Conservation (phyloP, 1,139 yeast species). For the Yamadazyma friedrichii region DNA sequence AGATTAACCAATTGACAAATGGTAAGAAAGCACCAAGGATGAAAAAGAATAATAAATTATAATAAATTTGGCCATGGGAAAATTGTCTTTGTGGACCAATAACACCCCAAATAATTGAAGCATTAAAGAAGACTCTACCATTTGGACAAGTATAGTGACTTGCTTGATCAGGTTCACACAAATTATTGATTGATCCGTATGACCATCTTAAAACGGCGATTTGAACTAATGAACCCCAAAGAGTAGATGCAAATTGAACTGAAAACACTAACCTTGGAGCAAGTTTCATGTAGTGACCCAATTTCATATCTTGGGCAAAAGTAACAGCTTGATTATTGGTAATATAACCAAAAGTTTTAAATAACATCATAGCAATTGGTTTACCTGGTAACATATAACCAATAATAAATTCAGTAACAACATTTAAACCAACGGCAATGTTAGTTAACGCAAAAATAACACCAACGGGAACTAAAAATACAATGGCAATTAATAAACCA, state of each 20-base stretch:
- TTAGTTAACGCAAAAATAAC: conserved; percentile 42
- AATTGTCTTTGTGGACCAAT: conserved; percentile 42
- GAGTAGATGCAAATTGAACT: conserved; percentile 46
- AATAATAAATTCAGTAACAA: conserved; percentile 43
- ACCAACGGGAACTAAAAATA: conserved; percentile 45
- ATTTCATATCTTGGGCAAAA: conserved; percentile 52
- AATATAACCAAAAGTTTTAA: conserved; percentile 48
- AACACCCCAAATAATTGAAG: conserved; percentile 50
- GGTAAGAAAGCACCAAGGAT: conserved; percentile 39
- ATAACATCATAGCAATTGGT: conserved; percentile 48
- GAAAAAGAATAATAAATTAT: conserved; percentile 41
- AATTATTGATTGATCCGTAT: conserved; percentile 39
- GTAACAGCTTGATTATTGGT: conserved; percentile 56
- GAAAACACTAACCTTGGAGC: conserved; percentile 44
- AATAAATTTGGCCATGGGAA: conserved; percentile 38
- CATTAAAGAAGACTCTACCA: conserved; percentile 45
- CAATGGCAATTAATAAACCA: conserved; percentile 39
- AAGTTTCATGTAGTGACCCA: conserved; percentile 55
- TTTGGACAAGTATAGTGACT: conserved; percentile 44
- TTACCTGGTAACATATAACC: conserved; percentile 51
- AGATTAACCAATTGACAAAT: conserved; percentile 39
- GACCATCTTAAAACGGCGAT: conserved; percentile 47
- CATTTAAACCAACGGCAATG: conserved; percentile 46
- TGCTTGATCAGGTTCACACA: conserved; percentile 40
- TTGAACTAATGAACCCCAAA: conserved; percentile 46